A percentile compares a stretch with the other conserved stretches of the same genome.
Evolutionary conservation across 345 rosid species (phyloP).

Genomic region (Dipteronia dyeriana): DNA sequence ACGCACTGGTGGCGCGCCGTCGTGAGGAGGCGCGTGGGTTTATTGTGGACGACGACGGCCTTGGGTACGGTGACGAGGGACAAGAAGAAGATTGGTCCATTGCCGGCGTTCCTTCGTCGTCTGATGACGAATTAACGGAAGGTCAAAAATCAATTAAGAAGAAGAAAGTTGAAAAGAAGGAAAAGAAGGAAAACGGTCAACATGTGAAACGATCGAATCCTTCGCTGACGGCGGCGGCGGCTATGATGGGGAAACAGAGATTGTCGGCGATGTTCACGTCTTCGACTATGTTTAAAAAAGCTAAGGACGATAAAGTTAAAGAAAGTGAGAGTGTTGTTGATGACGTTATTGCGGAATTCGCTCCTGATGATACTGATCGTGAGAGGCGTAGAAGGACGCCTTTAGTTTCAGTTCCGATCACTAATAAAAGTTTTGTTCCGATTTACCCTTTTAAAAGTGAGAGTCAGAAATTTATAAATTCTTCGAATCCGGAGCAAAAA

Average conservation of each 20-base stretch:
- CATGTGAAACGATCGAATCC: conserved; percentile 60
- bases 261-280: conserved; percentile 81
- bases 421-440: conserved; percentile 9
- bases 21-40: conserved; percentile 76
- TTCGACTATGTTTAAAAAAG: conserved; percentile 68
- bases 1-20: conserved; percentile 69
- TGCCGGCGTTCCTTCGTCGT: conserved; percentile 53
- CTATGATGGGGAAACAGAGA: conserved; percentile 83
- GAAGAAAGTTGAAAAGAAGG: conserved; percentile 58
- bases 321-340: conserved; percentile 70
- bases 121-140: conserved; percentile 58
- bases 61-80: conserved; percentile 85
- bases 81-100: conserved; percentile 92
- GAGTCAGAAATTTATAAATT: conserved; percentile 18
- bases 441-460: conserved; percentile 33
- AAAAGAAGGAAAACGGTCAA: conserved; percentile 34
- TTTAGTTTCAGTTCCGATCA: conserved; percentile 4
- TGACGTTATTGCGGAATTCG: conserved; percentile 74
- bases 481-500: conserved; percentile 12
- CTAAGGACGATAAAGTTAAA: conserved; percentile 56
- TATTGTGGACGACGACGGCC: conserved; percentile 73
- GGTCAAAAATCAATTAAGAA: conserved; percentile 47
- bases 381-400: conserved; percentile 48
- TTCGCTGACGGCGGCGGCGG: conserved; percentile 71
- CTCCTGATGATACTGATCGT: conserved; percentile 76